Percentiles rank a stretch among this genome's conserved stretches.
Conservation (phyloP, 768 basidiomycete genomes). For the Panaeolus papilionaceus region DNA sequence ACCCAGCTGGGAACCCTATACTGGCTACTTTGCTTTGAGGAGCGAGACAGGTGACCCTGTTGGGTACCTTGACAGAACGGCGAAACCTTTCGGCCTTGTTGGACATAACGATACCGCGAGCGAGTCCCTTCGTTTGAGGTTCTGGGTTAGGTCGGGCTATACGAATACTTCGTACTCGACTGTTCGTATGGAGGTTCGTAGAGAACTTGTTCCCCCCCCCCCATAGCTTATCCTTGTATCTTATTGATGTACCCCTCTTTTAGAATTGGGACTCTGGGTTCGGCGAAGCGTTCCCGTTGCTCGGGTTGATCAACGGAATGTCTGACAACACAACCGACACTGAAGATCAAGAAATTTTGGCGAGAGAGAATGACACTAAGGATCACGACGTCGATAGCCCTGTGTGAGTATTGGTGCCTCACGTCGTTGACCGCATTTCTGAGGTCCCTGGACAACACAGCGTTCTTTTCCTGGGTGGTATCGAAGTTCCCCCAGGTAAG, state of each 20-base stretch:
- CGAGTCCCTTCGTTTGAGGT: constrained; percentile 18
- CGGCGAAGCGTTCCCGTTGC: constrained; percentile 20
- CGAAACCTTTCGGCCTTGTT: constrained; percentile 12
- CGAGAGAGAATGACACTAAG: neutral
- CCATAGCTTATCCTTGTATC: neutral
- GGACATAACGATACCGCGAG: constrained; percentile 11
- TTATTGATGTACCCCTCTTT: neutral
- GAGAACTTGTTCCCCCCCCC: neutral
- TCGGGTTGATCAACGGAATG: constrained; percentile 23
- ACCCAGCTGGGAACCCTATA: neutral
- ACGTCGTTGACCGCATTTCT: neutral
- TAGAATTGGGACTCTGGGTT: constrained; percentile 18
- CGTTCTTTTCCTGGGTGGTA: constrained; percentile 21
- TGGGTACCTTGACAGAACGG: constrained; percentile 18
- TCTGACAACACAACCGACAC: constrained; percentile 9
- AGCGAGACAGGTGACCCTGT: constrained; percentile 8
- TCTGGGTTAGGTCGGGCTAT: constrained; percentile 10
- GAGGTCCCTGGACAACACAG: neutral
- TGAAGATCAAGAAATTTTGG: neutral
- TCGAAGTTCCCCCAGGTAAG: neutral
- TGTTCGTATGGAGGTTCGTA: constrained; percentile 19
- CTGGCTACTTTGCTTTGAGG: constrained; percentile 18
- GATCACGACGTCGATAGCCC: neutral
- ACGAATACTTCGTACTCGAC: neutral
- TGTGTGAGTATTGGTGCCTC: neutral